phyloP scores from a whole-genome alignment of 805 yeast species.

The Isabelozyma heimii region DNA sequence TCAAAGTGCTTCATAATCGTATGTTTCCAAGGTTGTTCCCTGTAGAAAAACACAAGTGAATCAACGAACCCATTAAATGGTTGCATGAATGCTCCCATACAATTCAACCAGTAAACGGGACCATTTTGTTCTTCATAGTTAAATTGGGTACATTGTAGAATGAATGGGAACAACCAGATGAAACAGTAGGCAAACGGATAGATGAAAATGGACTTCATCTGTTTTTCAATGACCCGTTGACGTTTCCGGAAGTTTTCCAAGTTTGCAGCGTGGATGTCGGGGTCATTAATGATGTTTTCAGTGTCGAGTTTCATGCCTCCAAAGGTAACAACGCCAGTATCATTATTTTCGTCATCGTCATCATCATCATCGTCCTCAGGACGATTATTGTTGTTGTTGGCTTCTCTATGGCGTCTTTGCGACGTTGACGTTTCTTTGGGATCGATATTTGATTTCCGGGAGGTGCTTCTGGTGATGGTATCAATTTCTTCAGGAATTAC shows the following conservation, averaged over 20 bases:
- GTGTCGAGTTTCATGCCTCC: slow-evolving; percentile 10
- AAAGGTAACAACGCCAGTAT: slow-evolving; percentile 7
- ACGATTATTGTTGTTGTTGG: slow-evolving; percentile 1
- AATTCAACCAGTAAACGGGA: slow-evolving; percentile 61
- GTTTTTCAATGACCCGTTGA: slow-evolving; percentile 66
- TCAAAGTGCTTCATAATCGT: slow-evolving; percentile 39
- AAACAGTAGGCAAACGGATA: slow-evolving; percentile 82
- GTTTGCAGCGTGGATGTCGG: slow-evolving; percentile 56
- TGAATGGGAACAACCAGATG: slow-evolving; percentile 80
- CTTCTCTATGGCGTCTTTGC: neutral
- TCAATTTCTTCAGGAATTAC: slow-evolving; percentile 21
- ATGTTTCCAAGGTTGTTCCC: slow-evolving; percentile 78
- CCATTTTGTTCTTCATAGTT: slow-evolving; percentile 45
- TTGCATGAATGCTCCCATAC: slow-evolving; percentile 71
- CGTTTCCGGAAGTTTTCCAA: slow-evolving; percentile 60
- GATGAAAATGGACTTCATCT: slow-evolving; percentile 74
- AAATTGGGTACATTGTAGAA: slow-evolving; percentile 58
- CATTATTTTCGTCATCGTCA: slow-evolving; percentile 23
- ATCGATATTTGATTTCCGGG: neutral
- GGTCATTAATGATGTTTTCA: slow-evolving; percentile 22
- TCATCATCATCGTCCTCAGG: slow-evolving; percentile 7
- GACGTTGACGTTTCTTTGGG: slow-evolving; percentile 2
- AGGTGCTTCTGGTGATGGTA: slow-evolving; percentile 1
- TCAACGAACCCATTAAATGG: slow-evolving; percentile 81
- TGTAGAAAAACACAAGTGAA: slow-evolving; percentile 65